Evolutionary conservation across 2,329 filamentous ascomycete species (phyloP), one percentile per base, ranked within the genome.

Genomic region (Ophiostoma himal-ulmi): DNA sequence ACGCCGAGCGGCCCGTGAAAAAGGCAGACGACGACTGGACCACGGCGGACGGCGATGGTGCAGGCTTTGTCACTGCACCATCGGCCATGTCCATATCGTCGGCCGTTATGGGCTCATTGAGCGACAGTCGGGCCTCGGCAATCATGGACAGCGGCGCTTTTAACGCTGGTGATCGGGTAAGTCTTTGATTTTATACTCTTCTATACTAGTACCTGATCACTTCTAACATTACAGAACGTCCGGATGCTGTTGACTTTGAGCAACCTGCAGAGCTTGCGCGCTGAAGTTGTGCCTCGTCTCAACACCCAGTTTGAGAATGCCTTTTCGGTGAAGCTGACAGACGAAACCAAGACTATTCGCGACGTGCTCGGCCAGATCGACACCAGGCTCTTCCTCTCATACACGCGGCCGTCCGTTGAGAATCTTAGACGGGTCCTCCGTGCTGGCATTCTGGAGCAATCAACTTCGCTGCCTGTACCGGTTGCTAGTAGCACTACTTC

Each of bases 281-380:
- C 88, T 34, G 89, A 95, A 73, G 87, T 94, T 41, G 91, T 98
- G 1, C 94, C 94, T 0, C 89, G 89, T 75, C 86, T 99, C n/a
- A 92, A 97, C 77, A 87, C 91, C 5, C 91, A 95, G 77, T 99
- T 98, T 76, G 95, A 99, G 78, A 93, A 92, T 68, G 88, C 92
- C 70, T 99, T 99, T 80, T 93, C 92, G 1, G 92, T 98, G 73
- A 96, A 96, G 77, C 86, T 99, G 72, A 96, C 93, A 1, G 94
- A 97, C 73, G 95, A 99, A 80, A 90, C 90, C 70, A 94, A 94
- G 78, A 95, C 92, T 0, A 94, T 99, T 77, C 89, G 90, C 70
- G 93, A 98, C 76, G 93, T 96, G 3, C 88, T 98, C 14, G 86
- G 87, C 20, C 93, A 98, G 78, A 97, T 99, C 74, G 94, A 98